Evolutionary conservation across 495 filamentous ascomycete species (phyloP), one percentile per base, ranked within the genome.

Genomic region (Pyrenula massariospora): DNA sequence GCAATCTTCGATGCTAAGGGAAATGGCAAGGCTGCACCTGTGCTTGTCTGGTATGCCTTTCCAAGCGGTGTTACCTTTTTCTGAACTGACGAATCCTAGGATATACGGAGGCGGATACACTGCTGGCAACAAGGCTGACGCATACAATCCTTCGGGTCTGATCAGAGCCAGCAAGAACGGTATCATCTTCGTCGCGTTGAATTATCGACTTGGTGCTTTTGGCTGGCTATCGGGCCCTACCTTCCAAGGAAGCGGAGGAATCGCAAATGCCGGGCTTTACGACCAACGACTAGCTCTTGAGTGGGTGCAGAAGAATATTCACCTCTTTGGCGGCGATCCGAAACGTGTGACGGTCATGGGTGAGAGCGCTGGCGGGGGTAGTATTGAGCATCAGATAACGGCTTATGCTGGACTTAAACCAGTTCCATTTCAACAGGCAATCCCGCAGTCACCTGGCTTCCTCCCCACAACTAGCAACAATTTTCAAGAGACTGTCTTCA

Each of bases 141-240:
- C n/a, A 19, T 52, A 52, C 22, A 24, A 52, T 24, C 50, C 50
- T 5, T 21, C 50, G 10, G 50, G 50, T 19, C 22, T 52, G 8
- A 52, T 52, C 50, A 24, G 22, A 52, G 8, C 50, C 50, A 52
- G 50, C 22, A 48, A 66, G 71, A 25, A 66, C 23, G 59, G 61
- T 10, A 76, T 91, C 52, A 68, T 91, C 11, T 76, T 88, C 49
- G 82, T 92, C 2, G 83, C 81, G 50, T 83, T 91, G 66, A 91
- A 88, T 66, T 90, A 90, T 62, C 83, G 87, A 2, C 80, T 90
- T 11, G 86, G 86, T 0, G 73, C 84, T 0, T 87, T 82, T 64
- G 88, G 88, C 0, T 90, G 89, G 60, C 66, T 91, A 11, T 84
- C 87, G 0, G 81, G 84, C 58, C 71, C 82, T 19, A 67, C 78